Conservation (phyloP, 495 filamentous ascomycete genomes). For the Trichoderma parareesei region DNA sequence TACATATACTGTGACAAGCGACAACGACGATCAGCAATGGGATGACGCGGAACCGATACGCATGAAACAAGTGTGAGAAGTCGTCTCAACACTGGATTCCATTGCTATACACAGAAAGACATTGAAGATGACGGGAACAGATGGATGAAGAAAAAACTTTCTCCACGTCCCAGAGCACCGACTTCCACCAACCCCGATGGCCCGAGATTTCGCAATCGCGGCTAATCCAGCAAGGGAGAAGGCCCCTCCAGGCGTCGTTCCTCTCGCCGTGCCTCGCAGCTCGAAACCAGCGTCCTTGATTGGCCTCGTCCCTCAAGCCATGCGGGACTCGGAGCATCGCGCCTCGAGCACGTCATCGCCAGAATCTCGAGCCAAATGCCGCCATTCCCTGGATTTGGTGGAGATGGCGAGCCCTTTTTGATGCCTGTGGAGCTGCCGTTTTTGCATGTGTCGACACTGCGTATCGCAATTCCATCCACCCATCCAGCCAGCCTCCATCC, state of each 20-base stretch:
- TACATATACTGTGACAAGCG: background rate
- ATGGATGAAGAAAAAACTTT: background rate
- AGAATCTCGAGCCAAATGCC: slow-evolving; percentile 2
- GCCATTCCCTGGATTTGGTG: background rate
- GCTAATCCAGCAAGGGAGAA: background rate
- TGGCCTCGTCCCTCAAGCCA: background rate
- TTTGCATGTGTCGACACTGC: background rate
- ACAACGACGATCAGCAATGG: background rate
- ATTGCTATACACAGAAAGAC: no score
- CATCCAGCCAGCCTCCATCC: no score
- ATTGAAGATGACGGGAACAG: no score
- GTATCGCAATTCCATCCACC: background rate
- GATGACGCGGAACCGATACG: background rate
- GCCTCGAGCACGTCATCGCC: slow-evolving; percentile 9
- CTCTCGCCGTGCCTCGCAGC: background rate
- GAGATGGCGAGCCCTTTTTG: background rate
- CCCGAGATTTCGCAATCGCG: slow-evolving; percentile 8
- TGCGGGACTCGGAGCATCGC: slow-evolving; percentile 9
- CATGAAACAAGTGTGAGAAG: no score
- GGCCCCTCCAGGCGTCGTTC: background rate
- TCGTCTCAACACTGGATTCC: no score
- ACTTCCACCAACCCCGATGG: slow-evolving; percentile 7
- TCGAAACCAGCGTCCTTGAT: background rate
- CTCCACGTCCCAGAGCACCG: background rate
- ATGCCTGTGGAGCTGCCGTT: background rate